Evolutionary conservation across 352 stramenopile species (phyloP), one percentile per base, ranked within the genome.

Genomic region (Globisporangium iwayamae): DNA sequence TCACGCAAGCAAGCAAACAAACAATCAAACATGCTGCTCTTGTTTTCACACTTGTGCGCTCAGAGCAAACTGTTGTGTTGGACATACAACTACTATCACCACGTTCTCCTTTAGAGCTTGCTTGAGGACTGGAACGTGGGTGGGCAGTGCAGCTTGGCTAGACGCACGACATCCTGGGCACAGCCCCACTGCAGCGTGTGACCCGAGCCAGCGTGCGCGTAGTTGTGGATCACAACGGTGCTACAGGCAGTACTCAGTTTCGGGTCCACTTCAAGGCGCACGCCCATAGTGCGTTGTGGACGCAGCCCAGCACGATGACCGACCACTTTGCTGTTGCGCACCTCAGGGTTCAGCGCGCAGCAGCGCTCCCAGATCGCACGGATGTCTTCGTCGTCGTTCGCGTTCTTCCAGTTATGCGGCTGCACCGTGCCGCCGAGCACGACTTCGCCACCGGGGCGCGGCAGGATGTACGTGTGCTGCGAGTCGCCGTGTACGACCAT

Each of bases 121-220:
- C 63, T 69, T 3, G 50, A 25, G 4, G 56, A 32, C 5, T 48
- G 1, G 54, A 30, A 43, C 0, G n/a, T 30, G 3, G 32, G 56
- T 8, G 63, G 56, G 9, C 56, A 59, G 39, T 71, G 72, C 59
- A 66, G 53, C 8, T 41, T 69, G 25, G 74, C 78, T 2, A 83
- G 55, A 0, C 41, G 47, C 52, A 83, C 71, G 20, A 89, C 82
- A 25, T 87, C 75, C 51, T 74, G 61, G 13, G 82, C 82, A 52
- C 82, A 91, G 0, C 79, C 82, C 78, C 82, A 87, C 50, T 91
- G 82, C 46, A 91, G 64, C 13, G 82, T 91, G 63, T 91, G 82
- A 32, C 82, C 82, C 28, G 78, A 89, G 41, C 82, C 82, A 9
- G 63, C 78, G 39, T 91, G 82, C 4, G 71, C 82, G 38, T 91